Evolutionary conservation across 2,329 filamentous ascomycete species (phyloP).

Genomic region (Fusarium graminum): DNA sequence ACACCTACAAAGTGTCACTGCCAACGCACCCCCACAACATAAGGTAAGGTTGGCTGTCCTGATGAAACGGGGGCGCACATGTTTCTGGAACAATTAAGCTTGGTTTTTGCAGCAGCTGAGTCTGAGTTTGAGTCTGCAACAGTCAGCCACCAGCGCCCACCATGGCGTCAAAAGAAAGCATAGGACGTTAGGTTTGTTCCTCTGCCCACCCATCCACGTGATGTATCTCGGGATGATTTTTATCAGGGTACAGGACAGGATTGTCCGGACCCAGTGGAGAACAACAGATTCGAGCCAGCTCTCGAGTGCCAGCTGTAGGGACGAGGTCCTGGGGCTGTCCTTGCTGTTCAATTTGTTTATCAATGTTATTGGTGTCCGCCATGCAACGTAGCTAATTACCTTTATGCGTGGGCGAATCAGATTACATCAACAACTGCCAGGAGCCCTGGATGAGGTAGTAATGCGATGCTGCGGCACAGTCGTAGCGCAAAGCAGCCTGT

Average conservation of each 20-base stretch:
- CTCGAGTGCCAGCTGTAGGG: background rate
- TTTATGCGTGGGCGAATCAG: constrained; percentile 18
- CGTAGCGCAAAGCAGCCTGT: constrained; percentile 11
- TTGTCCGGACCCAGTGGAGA: background rate
- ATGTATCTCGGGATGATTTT: background rate
- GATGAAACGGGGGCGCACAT: constrained; percentile 34
- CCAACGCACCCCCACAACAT: constrained; percentile 11
- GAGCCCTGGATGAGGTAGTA: constrained; percentile 24
- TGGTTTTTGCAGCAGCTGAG: constrained; percentile 19
- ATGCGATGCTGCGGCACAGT: constrained; percentile 6
- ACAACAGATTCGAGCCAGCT: background rate
- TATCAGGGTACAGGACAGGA: background rate
- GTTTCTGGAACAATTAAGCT: constrained; percentile 29
- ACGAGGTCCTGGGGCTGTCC: constrained; percentile 7
- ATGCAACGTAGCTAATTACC: constrained; percentile 2
- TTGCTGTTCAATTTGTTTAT: constrained; percentile 11
- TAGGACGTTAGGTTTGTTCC: background rate
- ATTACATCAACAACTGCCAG: constrained; percentile 18
- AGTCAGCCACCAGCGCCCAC: background rate
- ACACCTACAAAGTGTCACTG: constrained; percentile 12
- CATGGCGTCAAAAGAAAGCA: background rate
- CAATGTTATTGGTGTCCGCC: constrained; percentile 7
- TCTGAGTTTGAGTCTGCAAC: constrained; percentile 13
- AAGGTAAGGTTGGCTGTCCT: background rate
- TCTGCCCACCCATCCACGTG: background rate